Base-by-base conservation (phyloP, 1,284 basidiomycete species). In the Tremellales sp. region DNA sequence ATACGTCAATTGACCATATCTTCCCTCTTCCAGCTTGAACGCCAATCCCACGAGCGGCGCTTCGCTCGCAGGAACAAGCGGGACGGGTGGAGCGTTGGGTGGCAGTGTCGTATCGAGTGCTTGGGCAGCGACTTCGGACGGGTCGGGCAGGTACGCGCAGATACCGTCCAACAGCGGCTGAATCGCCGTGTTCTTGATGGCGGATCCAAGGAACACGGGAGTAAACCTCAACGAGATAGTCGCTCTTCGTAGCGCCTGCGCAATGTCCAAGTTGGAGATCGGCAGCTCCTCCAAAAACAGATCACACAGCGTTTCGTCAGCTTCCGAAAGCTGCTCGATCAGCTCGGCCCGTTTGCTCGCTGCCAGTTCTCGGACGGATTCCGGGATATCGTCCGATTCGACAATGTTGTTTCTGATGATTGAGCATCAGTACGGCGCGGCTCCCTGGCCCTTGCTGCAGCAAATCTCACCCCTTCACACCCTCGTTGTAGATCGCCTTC, bases 21-120 rank as follows among this genome's bases (percentile, higher is more conserved):
- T 81, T 21, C 94, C 92, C 75, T 99, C 95, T 71, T 98, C 95
- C 37, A 99, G 80, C 77, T 99, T 99, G 81, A 99, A 99, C 8
- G 95, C 95, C 37, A 98, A 77, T 18, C 89, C 92, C 53, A 98
- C 88, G 33, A 98, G 78, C 1, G 93, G 89, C 0, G 91, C 93
- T 16, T 84, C 79, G 0, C 84, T 79, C 16, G 89, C 88, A 21
- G 92, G 88, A 10, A 79, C 77, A 22, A 95, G 80, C 1, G 84
- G 80, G 8, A 94, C 83, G 2, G 79, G 79, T 7, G 86, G 82
- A 0, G 86, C 79, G 18, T 76, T 74, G 0, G 77, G 64, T 2
- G 88, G 84, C 5, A 84, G 78, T 32, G 79, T 78, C 0, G 84
- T 85, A 68, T 97, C 93, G 57, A 92, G 83, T 0, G 95, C 95